Evolutionary conservation across 495 filamentous ascomycete species (phyloP).

Genomic region (Clavariopsis aquatica): DNA sequence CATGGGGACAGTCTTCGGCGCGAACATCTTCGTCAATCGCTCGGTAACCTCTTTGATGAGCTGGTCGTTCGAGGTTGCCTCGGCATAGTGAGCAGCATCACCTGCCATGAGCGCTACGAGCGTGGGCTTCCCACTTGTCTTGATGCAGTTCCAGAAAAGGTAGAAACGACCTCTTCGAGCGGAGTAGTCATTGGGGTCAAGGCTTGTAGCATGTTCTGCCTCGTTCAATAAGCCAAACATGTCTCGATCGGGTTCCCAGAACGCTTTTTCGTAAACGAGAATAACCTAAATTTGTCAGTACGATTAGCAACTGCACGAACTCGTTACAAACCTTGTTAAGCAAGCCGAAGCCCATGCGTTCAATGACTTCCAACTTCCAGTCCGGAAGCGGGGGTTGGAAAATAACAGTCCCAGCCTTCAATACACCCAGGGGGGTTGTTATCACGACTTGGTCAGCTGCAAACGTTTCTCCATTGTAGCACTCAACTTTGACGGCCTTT

Average conservation of each 20-base stretch:
- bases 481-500: conserved; percentile 61
- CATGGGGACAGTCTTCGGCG: conserved; percentile 62
- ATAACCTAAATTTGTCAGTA: conserved; percentile 56
- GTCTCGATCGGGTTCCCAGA: conserved; percentile 90
- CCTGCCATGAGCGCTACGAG: conserved; percentile 95
- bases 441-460: conserved; percentile 84
- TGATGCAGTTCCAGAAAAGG: conserved; percentile 93
- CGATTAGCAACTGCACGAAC: background rate
- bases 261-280: conserved; percentile 82
- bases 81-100: conserved; percentile 86
- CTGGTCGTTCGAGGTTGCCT: conserved; percentile 68
- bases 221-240: conserved; percentile 91
- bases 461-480: conserved; percentile 73
- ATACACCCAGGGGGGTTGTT: conserved; percentile 83
- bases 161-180: conserved; percentile 81
- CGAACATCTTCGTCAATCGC: conserved; percentile 70
- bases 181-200: conserved; percentile 63
- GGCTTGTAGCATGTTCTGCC: conserved; percentile 56
- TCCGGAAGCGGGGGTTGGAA: conserved; percentile 84
- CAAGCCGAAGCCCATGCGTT: conserved; percentile 87
- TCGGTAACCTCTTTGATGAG: conserved; percentile 77
- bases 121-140: conserved; percentile 82
- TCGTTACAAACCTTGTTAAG: conserved; percentile 71
- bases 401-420: conserved; percentile 72
- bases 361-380: conserved; percentile 80